Percentiles rank a stretch among this genome's conserved stretches.
Conservation (phyloP, 257 asterid genomes). For the Salvia rosmarinus region DNA sequence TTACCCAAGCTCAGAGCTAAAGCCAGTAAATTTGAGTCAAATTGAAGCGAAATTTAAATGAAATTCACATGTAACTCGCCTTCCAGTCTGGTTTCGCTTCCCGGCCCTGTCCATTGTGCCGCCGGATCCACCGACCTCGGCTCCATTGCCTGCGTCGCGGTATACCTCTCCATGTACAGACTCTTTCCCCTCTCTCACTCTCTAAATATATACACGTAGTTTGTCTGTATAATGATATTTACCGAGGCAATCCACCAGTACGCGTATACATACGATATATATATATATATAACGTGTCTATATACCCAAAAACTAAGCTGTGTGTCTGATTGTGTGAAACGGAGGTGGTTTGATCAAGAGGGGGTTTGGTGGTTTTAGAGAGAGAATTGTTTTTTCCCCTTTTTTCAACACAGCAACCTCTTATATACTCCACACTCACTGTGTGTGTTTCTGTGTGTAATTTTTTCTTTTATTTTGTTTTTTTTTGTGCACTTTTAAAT, state of each 20-base stretch:
- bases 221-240: conserved; percentile 23
- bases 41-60: conserved; percentile 54
- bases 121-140: conserved; percentile 66
- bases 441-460: conserved; percentile 24
- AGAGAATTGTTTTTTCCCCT: conserved; percentile 27
- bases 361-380: conserved; percentile 56
- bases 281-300: neutral
- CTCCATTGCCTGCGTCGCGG: conserved; percentile 57
- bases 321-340: conserved; percentile 34
- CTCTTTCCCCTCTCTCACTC: conserved; percentile 17
- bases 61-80: conserved; percentile 51
- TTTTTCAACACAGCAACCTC: conserved; percentile 37
- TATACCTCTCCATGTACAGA: conserved; percentile 57
- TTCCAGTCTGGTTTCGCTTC: conserved; percentile 71
- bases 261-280: conserved; percentile 19
- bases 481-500: conserved; percentile 33
- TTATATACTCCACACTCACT: conserved; percentile 35
- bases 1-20: conserved; percentile 33
- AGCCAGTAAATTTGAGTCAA: conserved; percentile 39
- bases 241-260: conserved; percentile 26
- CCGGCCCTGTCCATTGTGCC: conserved; percentile 63
- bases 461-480: neutral
- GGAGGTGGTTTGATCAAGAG: conserved; percentile 45
- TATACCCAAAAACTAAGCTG: conserved; percentile 25
- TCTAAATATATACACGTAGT: conserved; percentile 16